Base-by-base conservation (phyloP, 768 basidiomycete species). In the Chiua virens region DNA sequence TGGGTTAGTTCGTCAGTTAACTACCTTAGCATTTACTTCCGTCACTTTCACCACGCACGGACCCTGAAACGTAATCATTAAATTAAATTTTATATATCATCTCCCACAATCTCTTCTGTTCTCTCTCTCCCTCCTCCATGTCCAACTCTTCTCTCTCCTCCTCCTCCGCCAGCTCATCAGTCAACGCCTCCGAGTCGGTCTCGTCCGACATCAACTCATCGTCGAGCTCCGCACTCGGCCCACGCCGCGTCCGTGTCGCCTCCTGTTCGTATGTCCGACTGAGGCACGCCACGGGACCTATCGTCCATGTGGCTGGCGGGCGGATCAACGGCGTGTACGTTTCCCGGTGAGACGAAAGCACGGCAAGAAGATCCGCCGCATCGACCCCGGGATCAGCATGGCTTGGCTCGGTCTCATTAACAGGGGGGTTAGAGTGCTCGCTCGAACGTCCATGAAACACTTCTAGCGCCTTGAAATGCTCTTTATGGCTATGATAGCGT, bases 131-230 rank as follows among this genome's bases (percentile, higher is more conserved):
- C 28, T 14, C 4, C 21, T 21, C 28, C 49, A 14, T 15, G n/a
- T 44, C 79, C 41, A 45, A 37, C 28, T 65, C 49, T 41, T 82
- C 75, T 38, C 80, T 58, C 15, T 58, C 56, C 27, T 63, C 70
- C 40, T 83, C 81, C 13, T 75, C 76, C 10, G 65, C 50, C 37
- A 82, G 54, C 56, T 79, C 80, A 0, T 47, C 60, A 8, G 53
- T 49, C 22, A 79, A 50, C 27, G 57, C 67, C 9, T 67, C 69
- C 23, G 71, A 68, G 47, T 80, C 74, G 10, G 67, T 67, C 43
- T 58, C 62, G n/a, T 63, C 62, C 14, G 64, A 34, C 52, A 75
- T 59, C 4, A 72, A 47, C 1, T 63, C 69, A 0, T 66, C 53
- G 0, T 55, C 59, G 0, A 35, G 17, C 0, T 62, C 67, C 7